Base-by-base conservation (phyloP, 805 yeast genomes). In the Yarrowia alimentaria region DNA sequence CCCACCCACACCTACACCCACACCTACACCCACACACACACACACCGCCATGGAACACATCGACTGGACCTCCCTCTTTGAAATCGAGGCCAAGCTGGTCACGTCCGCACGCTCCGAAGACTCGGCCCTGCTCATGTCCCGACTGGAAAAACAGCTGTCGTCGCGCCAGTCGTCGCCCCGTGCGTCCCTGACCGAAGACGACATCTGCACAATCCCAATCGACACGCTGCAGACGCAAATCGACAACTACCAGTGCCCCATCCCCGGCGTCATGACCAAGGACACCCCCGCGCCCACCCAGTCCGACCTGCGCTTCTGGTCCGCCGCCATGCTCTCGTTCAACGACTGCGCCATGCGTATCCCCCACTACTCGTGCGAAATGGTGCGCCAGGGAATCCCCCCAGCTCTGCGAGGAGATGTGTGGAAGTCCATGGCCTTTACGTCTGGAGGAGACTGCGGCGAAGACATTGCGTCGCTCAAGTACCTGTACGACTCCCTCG, bases 401-500 rank as follows among this genome's bases (percentile, higher is more conserved):
- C 64, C 67, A 5, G 59, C 67, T 5, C 54, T 66, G 16, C 55
- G 70, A 13, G 70, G 69, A 13, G 56, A 53, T 24, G 66, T 58
- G n/a, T 66, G 70, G 70, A 60, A 56, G 25, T 51, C 64, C 26
- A 59, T 66, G 66, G 54, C 64, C 14, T 33, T 22, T 26, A 30
- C 50, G 11, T 47, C 51, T 25, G 51, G 51, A 18, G 32, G 34
- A 17, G 51, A 47, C 26, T 26, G 33, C n/a, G 40, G 42, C 19
- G 51, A 47, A 13, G 51, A 47, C 21, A 32, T 47, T 25, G 40
- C 51, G 6, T 47, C 51, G 10, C 59, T 61, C 20, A 60, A 64
- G 17, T 40, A 56, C 25, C 58, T 73, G 11, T 73, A 67, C 55
- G 61, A 62, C 33, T 63, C 72, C 5, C 61, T 73, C 43, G 68